phyloP scores from a whole-genome alignment of 2,329 filamentous ascomycete genomes.

The Thyridium curvatum region DNA sequence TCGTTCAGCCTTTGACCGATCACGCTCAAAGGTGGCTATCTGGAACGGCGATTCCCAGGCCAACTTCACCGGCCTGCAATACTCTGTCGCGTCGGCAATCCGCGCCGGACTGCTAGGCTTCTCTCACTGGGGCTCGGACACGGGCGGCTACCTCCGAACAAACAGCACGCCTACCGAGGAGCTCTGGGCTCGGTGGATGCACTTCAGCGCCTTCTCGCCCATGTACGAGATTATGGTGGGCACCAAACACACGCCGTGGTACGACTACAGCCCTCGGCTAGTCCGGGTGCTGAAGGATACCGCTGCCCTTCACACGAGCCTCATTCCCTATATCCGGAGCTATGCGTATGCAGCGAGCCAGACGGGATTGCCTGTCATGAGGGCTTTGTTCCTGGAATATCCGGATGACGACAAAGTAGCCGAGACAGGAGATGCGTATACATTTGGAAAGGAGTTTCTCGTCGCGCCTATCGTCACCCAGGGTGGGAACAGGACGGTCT shows the following conservation, averaged over 20 bases:
- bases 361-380: slow-evolving; percentile 22
- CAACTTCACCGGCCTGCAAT: slow-evolving; percentile 23
- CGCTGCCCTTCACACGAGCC: slow-evolving; percentile 20
- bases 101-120: slow-evolving; percentile 23
- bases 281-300: slow-evolving; percentile 21
- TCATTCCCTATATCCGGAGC: slow-evolving; percentile 24
- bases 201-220: slow-evolving; percentile 19
- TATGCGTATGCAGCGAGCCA: slow-evolving; percentile 19
- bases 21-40: slow-evolving; percentile 19
- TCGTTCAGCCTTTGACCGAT: slow-evolving; percentile 22
- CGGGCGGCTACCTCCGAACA: slow-evolving; percentile 22
- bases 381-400: slow-evolving; percentile 25
- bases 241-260: slow-evolving; percentile 26
- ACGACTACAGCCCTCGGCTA: slow-evolving; percentile 19
- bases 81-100: slow-evolving; percentile 22
- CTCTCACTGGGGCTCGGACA: slow-evolving; percentile 24
- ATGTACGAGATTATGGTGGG: slow-evolving; percentile 27
- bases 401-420: slow-evolving; percentile 17
- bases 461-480: slow-evolving; percentile 22
- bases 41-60: slow-evolving; percentile 27
- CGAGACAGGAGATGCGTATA: slow-evolving; percentile 19
- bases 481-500: slow-evolving; percentile 18
- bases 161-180: slow-evolving; percentile 18
- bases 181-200: slow-evolving; percentile 23
- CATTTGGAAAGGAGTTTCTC: slow-evolving; percentile 23